These are phyloP conservation scores for Fomitopsis pinicola DNA, from an alignment of 1,284 basidiomycete species.

Conservation along the genomic window DNA sequence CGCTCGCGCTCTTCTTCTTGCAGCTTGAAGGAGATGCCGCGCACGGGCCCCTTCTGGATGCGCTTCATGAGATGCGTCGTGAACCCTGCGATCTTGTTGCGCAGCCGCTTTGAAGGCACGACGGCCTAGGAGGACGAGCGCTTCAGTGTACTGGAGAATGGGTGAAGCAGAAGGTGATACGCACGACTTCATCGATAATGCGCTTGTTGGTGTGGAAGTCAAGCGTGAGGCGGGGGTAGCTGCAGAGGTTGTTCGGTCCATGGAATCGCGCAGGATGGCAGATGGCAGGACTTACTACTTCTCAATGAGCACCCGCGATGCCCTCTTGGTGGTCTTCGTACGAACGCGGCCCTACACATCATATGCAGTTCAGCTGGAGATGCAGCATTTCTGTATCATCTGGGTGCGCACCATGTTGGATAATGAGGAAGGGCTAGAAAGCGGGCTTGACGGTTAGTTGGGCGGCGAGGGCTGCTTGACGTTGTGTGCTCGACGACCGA, in stretches of 20 bases:
- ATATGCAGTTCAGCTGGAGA: neutral
- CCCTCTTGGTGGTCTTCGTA: conserved; percentile 99
- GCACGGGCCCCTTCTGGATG: conserved; percentile 98
- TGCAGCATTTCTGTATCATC: conserved; percentile 14
- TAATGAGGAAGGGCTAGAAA: conserved; percentile 3
- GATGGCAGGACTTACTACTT: conserved; percentile 78
- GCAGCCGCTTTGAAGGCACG: conserved; percentile 97
- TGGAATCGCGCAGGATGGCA: neutral
- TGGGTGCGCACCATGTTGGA: conserved; percentile 12
- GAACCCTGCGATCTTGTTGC: conserved; percentile 99
- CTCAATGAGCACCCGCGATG: conserved; percentile 98
- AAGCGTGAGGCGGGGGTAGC: conserved; percentile 93
- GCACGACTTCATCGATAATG: conserved; percentile 97
- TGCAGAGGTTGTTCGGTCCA: conserved; percentile 22
- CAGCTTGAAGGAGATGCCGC: conserved; percentile 99
- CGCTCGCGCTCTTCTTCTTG: conserved; percentile 99
- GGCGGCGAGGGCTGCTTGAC: neutral
- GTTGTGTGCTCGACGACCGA: neutral
- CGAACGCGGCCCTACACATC: conserved; percentile 89
- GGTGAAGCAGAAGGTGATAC: conserved; percentile 29
- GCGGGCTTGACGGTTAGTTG: conserved; percentile 11
- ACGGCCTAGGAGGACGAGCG: conserved; percentile 58
- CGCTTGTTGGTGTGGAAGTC: conserved; percentile 99
- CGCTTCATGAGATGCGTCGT: conserved; percentile 99
- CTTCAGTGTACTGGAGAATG: neutral